Conservation (phyloP, 192 early-diverging fungal species). For the Rhizophagus sp. region DNA sequence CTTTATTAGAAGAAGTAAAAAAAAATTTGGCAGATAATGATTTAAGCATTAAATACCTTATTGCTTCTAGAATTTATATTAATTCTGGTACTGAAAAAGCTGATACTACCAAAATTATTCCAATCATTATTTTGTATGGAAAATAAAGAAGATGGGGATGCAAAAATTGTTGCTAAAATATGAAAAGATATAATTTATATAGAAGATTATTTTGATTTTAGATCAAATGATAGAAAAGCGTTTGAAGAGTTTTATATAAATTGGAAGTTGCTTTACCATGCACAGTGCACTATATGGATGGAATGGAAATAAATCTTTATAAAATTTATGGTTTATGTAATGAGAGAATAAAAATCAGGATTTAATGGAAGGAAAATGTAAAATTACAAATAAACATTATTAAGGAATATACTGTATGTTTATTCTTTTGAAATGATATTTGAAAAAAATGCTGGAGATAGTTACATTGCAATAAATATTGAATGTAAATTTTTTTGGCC, state of each 20-base stretch:
- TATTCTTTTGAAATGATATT: too few relatives aligned
- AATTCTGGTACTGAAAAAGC: background rate
- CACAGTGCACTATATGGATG: background rate
- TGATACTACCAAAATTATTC: background rate
- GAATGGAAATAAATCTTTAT: background rate
- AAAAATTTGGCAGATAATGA: background rate
- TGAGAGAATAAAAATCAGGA: too few relatives aligned
- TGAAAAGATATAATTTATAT: background rate
- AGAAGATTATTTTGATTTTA: background rate
- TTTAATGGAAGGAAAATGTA: too few relatives aligned
- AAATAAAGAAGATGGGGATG: background rate
- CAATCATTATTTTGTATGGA: conserved; percentile 3
- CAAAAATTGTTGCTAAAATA: background rate
- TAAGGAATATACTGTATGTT: too few relatives aligned
- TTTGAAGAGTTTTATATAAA: too few relatives aligned
- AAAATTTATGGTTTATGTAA: background rate
- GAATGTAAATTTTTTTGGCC: too few relatives aligned
- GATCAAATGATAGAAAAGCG: too few relatives aligned
- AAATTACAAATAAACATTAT: too few relatives aligned
- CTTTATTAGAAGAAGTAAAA: background rate
- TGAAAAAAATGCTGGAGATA: too few relatives aligned
- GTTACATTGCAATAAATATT: too few relatives aligned
- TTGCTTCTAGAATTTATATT: conserved; percentile 13
- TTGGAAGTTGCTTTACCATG: background rate
- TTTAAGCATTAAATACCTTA: background rate